phyloP scores from a whole-genome alignment of 1,284 basidiomycete species.

The Nidula niveotomentosa region DNA sequence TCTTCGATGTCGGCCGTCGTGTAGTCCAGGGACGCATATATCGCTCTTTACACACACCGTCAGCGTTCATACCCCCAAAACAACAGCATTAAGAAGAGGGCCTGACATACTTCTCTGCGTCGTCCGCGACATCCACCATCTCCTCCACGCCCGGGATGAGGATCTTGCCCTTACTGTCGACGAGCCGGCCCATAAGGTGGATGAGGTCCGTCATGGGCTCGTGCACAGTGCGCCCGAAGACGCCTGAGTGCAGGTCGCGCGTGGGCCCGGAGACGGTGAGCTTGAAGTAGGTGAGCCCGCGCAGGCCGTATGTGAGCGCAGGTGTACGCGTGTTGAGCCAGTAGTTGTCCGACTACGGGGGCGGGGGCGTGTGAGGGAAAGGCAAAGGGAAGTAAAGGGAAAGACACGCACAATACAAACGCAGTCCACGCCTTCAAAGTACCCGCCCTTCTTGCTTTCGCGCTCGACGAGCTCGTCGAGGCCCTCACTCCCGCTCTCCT shows the following conservation, averaged over 20 bases:
- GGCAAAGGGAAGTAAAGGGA: neutral
- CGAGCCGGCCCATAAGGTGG: constrained; percentile 83
- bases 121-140: constrained; percentile 77
- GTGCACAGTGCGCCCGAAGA: constrained; percentile 86
- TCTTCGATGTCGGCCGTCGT: constrained; percentile 75
- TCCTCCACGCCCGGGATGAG: constrained; percentile 92
- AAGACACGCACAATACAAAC: constrained; percentile 85
- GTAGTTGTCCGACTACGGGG: constrained; percentile 79
- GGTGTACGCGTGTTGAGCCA: constrained; percentile 83
- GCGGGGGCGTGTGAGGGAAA: neutral
- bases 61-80: neutral
- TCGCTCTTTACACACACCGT: constrained; percentile 35
- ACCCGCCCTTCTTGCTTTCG: constrained; percentile 75
- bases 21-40: constrained; percentile 82
- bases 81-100: neutral
- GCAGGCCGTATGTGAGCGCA: constrained; percentile 76
- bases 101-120: constrained; percentile 65
- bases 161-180: constrained; percentile 82
- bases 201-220: constrained; percentile 89
- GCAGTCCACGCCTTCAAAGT: constrained; percentile 91
- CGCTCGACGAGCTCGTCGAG: constrained; percentile 87
- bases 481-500: constrained; percentile 94
- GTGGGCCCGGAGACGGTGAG: constrained; percentile 83
- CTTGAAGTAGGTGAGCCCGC: constrained; percentile 91
- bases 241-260: constrained; percentile 91